Conservation (phyloP, 129 eudicot genomes). For the Deinandra increscens region DNA sequence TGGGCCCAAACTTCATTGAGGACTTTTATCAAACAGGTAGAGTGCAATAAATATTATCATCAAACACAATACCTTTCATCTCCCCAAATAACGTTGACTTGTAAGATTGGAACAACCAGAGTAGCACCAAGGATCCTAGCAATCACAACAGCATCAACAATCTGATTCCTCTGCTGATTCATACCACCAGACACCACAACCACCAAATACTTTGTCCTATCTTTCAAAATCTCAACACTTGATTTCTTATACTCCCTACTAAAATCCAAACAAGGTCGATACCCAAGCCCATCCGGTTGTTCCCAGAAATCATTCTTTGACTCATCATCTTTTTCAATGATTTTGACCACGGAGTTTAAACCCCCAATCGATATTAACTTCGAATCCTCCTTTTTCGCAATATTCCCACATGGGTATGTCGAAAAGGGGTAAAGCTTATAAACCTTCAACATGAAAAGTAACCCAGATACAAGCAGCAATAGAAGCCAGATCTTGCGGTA, state of each 20-base stretch:
- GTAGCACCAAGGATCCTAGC: constrained; percentile 98
- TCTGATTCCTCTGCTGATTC: constrained; percentile 98
- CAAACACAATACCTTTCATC: constrained; percentile 72
- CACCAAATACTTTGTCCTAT: constrained; percentile 65
- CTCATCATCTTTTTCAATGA: constrained; percentile 20
- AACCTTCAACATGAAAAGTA: constrained; percentile 43
- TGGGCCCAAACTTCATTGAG: constrained; percentile 2
- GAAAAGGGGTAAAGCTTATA: constrained; percentile 53
- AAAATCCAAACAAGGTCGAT: constrained; percentile 73
- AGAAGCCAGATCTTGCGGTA: constrained; percentile 51
- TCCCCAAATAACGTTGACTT: constrained; percentile 95
- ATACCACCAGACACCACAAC: constrained; percentile 96
- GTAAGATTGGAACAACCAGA: constrained; percentile 88
- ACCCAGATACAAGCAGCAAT: constrained; percentile 42
- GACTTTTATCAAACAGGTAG: constrained; percentile 2
- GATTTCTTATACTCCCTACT: constrained; percentile 47
- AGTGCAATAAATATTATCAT: neutral
- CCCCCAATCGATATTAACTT: constrained; percentile 29
- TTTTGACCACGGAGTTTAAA: constrained; percentile 10
- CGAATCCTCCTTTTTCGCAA: constrained; percentile 16
- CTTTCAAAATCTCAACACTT: constrained; percentile 49
- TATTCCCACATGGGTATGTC: constrained; percentile 50
- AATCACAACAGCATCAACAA: constrained; percentile 96
- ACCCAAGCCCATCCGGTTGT: constrained; percentile 84
- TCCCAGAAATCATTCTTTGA: constrained; percentile 63